Evolutionary conservation across 805 yeast genomes (phyloP).

Genomic region (Suhomyces sp.): DNA sequence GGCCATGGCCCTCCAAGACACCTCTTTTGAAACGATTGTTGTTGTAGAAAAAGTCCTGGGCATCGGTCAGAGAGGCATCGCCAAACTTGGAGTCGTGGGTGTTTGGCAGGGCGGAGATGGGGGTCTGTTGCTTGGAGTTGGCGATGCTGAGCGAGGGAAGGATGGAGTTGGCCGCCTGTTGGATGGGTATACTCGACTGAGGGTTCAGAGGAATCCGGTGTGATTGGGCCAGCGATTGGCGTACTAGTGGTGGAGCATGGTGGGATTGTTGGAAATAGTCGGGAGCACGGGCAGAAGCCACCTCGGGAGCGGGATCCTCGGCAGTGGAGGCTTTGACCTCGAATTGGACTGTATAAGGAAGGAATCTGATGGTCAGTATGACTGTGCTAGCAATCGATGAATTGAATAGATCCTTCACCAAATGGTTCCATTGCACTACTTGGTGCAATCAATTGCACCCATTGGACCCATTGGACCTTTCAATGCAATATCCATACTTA

Average conservation of each 20-base stretch:
- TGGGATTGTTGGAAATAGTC: background rate
- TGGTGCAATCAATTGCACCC: too few species aligned
- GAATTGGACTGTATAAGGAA: slow-evolving; percentile 75
- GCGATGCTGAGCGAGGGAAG: slow-evolving; percentile 41
- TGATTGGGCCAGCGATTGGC: slow-evolving; percentile 8
- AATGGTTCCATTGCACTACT: too few species aligned
- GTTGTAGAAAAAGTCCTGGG: slow-evolving; percentile 53
- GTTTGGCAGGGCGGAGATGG: slow-evolving; percentile 13
- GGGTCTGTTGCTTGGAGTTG: slow-evolving; percentile 23
- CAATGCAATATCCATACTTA: too few species aligned
- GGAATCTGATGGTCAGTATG: slow-evolving; percentile 43
- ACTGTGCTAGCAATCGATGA: slow-evolving; percentile 15
- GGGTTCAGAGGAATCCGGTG: too few species aligned
- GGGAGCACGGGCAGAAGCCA: too few species aligned
- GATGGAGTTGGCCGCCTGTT: slow-evolving; percentile 21
- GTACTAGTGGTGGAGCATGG: background rate
- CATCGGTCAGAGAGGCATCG: slow-evolving; percentile 42
- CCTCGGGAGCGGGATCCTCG: too few species aligned
- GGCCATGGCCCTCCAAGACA: background rate
- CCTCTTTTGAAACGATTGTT: slow-evolving; percentile 12
- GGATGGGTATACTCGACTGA: slow-evolving; percentile 11
- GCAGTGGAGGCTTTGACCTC: slow-evolving; percentile 38
- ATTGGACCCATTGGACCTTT: too few species aligned
- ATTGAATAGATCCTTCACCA: too few species aligned
- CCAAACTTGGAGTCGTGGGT: slow-evolving; percentile 4